Base-by-base conservation (phyloP, 2,329 filamentous ascomycete genomes). In the Fusarium brevicatenulatum region DNA sequence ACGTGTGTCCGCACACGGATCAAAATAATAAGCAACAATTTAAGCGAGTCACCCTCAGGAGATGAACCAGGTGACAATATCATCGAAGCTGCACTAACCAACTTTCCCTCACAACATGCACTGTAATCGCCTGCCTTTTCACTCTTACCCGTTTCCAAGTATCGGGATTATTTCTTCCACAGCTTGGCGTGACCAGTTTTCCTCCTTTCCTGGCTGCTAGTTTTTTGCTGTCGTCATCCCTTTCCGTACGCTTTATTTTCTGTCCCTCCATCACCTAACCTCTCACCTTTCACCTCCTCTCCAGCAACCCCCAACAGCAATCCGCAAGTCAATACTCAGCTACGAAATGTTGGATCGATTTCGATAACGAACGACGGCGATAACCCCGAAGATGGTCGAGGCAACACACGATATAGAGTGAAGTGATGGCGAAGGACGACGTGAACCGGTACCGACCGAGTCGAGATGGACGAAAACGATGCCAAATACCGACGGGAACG, bases 181-280 rank as follows among this genome's bases (percentile, higher is more conserved):
- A 13, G 23, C 30, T 36, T 52, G 39, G 58, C 61, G 53, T 55
- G 47, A 58, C 46, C 57, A 71, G 57, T 55, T 44, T 55, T 28
- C 28, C 49, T 43, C 23, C 36, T 28, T 36, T 47, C 19, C 36
- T 40, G 34, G 13, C 47, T 61, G 36, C 23, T 40, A 25, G 25
- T 32, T 64, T 40, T 44, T 30, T 50, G 18, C 23, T 66, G 68
- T 64, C 64, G 68, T 74, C 75, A 70, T 76, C 65, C 65, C 52
- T 68, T 39, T 55, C 53, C 65, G 61, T 60, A 47, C 68, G 64
- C 64, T 74, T 76, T 76, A 72, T 76, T 70, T 71, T 76, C 66
- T 76, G 66, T 77, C 66, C 67, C 69, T 74, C 60, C 59, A 63
- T 68, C 64, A 68, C 50, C 43, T 69, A 36, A 36, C 58, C 39